Conservation (phyloP, 2,329 filamentous ascomycete species). For the Botrytis medusae region DNA sequence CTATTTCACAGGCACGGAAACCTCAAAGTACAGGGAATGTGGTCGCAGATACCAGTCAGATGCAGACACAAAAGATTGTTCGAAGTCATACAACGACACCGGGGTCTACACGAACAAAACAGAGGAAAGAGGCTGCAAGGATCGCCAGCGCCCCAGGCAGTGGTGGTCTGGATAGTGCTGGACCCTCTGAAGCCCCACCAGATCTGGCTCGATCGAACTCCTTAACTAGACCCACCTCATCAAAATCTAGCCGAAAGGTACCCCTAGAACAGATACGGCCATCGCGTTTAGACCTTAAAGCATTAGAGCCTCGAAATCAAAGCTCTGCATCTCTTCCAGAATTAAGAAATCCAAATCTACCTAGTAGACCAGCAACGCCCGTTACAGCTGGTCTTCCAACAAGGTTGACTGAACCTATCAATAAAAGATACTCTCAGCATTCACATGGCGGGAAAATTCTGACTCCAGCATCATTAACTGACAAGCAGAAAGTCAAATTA, state of each 20-base stretch:
- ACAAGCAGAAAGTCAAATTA: conserved; percentile 67
- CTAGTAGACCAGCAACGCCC: conserved; percentile 57
- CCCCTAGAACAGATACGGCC: conserved; percentile 34
- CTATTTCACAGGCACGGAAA: conserved; percentile 77
- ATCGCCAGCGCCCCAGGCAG: conserved; percentile 40
- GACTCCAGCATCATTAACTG: conserved; percentile 61
- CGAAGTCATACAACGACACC: conserved; percentile 70
- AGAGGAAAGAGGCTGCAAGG: conserved; percentile 46
- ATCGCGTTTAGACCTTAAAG: conserved; percentile 35
- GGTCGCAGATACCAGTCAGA: conserved; percentile 55
- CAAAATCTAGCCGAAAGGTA: conserved; percentile 30
- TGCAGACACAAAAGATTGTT: conserved; percentile 55
- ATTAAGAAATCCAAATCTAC: conserved; percentile 52
- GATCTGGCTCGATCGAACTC: conserved; percentile 32
- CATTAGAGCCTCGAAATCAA: conserved; percentile 55
- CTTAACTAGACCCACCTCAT: conserved; percentile 32
- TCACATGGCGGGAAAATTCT: conserved; percentile 56
- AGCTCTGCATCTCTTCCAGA: conserved; percentile 70
- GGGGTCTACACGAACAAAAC: conserved; percentile 45
- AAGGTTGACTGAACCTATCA: conserved; percentile 48
- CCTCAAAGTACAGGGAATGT: conserved; percentile 63
- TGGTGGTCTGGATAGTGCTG: conserved; percentile 36
- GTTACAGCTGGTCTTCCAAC: conserved; percentile 53
- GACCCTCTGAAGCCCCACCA: conserved; percentile 25
- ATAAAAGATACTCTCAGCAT: conserved; percentile 53